Conservation (phyloP, 78 protist species). For the Cavenderia fasciculata region DNA sequence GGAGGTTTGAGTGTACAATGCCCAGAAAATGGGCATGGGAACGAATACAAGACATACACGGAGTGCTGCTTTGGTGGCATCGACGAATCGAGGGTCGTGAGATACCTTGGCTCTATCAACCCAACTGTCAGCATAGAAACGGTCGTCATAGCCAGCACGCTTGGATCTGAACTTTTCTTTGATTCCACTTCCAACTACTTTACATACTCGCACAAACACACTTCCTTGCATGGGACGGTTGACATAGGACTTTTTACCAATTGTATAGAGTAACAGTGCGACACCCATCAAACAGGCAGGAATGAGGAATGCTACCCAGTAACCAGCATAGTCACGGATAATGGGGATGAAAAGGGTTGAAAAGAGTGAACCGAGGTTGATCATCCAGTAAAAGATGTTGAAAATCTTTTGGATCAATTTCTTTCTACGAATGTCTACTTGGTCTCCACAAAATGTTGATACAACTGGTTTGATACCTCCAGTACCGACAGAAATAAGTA, state of each 20-base stretch:
- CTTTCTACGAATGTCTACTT: conserved; percentile 61
- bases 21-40: conserved; percentile 88
- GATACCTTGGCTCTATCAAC: conserved; percentile 13
- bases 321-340: conserved; percentile 56
- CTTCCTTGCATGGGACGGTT: conserved; percentile 29
- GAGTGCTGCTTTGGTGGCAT: neutral
- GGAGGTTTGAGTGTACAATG: conserved; percentile 76
- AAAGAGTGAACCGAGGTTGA: conserved; percentile 83
- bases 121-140: conserved; percentile 28
- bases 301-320: conserved; percentile 82
- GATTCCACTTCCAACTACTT: conserved; percentile 17
- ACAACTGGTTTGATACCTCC: conserved; percentile 87
- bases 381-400: conserved; percentile 77
- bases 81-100: conserved; percentile 19
- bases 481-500: conserved; percentile 84
- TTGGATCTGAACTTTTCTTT: conserved; percentile 1
- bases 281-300: conserved; percentile 76
- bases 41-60: neutral
- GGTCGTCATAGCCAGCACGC: conserved; percentile 3
- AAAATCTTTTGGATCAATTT: conserved; percentile 59
- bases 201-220: neutral
- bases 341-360: conserved; percentile 85
- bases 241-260: conserved; percentile 56
- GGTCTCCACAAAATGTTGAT: conserved; percentile 87
- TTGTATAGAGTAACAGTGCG: conserved; percentile 38